These are phyloP conservation scores for Dysphania ambrosioides DNA, from an alignment of 148 eudicot species.

Conservation along the genomic window DNA sequence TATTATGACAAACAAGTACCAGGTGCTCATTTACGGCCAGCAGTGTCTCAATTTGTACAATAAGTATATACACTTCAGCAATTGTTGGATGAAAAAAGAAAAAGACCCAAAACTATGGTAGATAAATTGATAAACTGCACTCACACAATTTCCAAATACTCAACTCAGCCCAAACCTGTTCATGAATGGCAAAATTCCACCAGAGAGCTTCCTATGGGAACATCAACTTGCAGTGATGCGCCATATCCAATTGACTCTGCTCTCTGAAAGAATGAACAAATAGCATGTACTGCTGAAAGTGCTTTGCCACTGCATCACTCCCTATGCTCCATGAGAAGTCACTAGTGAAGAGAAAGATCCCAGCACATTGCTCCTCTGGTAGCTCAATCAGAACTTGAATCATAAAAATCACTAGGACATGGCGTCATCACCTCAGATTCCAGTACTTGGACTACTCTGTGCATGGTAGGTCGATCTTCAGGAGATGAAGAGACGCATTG, in stretches of 20 bases:
- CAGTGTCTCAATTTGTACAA: slow-evolving; percentile 41
- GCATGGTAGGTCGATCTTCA: slow-evolving; percentile 97
- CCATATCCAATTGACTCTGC: slow-evolving; percentile 15
- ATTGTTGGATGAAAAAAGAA: slow-evolving; percentile 13
- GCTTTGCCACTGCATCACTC: slow-evolving; percentile 18
- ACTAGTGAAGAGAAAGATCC: slow-evolving; percentile 12
- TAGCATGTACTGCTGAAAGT: slow-evolving; percentile 13
- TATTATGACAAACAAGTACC: slow-evolving; percentile 22
- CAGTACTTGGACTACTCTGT: slow-evolving; percentile 82
- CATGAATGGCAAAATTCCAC: slow-evolving; percentile 30
- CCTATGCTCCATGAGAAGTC: background rate
- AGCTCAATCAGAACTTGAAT: slow-evolving; percentile 68
- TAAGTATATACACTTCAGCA: slow-evolving; percentile 42
- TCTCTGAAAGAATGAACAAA: slow-evolving; percentile 31
- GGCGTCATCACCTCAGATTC: slow-evolving; percentile 99
- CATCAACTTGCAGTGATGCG: slow-evolving; percentile 15
- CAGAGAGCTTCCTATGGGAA: slow-evolving; percentile 19
- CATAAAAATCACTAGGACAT: slow-evolving; percentile 94
- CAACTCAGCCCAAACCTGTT: slow-evolving; percentile 20
- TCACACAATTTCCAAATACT: slow-evolving; percentile 23
- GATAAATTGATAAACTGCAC: slow-evolving; percentile 28
- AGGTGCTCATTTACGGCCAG: slow-evolving; percentile 31
- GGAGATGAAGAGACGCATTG: slow-evolving; percentile 86
- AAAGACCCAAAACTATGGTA: slow-evolving; percentile 14
- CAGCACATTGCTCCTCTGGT: slow-evolving; percentile 15